These are phyloP conservation scores for Trametes punicea DNA, from an alignment of 768 basidiomycete species.

Conservation along the genomic window DNA sequence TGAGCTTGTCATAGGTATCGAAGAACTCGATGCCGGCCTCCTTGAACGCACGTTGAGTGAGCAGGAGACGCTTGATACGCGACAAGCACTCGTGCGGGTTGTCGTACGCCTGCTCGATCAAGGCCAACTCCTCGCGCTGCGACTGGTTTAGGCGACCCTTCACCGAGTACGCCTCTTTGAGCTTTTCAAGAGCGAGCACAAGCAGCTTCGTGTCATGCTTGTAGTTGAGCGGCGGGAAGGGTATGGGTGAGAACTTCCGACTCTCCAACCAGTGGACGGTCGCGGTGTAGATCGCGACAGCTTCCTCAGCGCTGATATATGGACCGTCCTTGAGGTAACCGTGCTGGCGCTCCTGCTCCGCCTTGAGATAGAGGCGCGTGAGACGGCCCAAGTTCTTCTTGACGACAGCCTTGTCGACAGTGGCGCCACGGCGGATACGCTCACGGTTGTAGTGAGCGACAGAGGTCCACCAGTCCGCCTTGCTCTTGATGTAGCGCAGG, in stretches of 20 bases:
- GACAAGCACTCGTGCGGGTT: constrained; percentile 99
- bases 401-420: constrained; percentile 97
- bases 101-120: constrained; percentile 99
- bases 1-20: constrained; percentile 97
- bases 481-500: constrained; percentile 97
- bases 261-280: constrained; percentile 99
- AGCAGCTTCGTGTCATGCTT: constrained; percentile 99
- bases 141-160: constrained; percentile 97
- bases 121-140: constrained; percentile 94
- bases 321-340: constrained; percentile 99
- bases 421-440: constrained; percentile 94
- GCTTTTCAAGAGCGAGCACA: constrained; percentile 93
- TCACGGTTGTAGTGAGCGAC: constrained; percentile 98
- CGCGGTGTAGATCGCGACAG: constrained; percentile 97
- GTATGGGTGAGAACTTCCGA: constrained; percentile 96
- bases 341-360: constrained; percentile 98
- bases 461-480: constrained; percentile 99
- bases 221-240: constrained; percentile 98
- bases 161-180: constrained; percentile 98
- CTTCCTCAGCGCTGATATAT: constrained; percentile 98
- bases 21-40: constrained; percentile 97
- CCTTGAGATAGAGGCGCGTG: constrained; percentile 96
- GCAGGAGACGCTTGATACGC: constrained; percentile 93
- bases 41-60: constrained; percentile 98
- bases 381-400: constrained; percentile 99